Evolutionary conservation across 257 asterid genomes (phyloP), one percentile per base, ranked within the genome.

Genomic region (Fraxinus americana): DNA sequence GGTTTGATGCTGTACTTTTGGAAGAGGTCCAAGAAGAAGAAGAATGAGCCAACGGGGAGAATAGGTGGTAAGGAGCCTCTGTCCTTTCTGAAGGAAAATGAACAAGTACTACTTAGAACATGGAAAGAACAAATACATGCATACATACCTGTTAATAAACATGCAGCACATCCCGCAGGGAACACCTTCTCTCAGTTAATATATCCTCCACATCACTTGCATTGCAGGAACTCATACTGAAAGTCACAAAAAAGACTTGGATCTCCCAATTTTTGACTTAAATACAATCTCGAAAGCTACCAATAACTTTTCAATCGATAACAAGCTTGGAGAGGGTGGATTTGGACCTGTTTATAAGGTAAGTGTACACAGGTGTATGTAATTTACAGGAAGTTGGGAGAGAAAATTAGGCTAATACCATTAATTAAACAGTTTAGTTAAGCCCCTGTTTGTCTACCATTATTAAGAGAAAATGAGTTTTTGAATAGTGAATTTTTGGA

Each of bases 321-420:
- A 59, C 67, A 59, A 59, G 67, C 45, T 84, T 27, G 85, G 87
- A 29, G 83, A 84, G 67, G 74, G 87, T 80, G 43, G 87, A 84
- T 21, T 84, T 43, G 85, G 87, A 32, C 83, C 85, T 41, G 85
- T 81, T 41, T 81, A 81, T 70, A 81, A 84, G 82, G 82, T 79
- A 72, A 59, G 29, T 5, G 29, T 21, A n/a, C 30, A 8, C 30
- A 21, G 30, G 13, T 19, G 27, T 19, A 23, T 4, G 4, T 21
- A 19, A 7, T 59, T 59, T 19, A 21, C 67, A n/a, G 11, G 67
- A 59, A 21, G 30, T 59, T 2, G 30, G 21, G 67, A 59, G 65
- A 54, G 67, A 7, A 57, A n/a, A 59, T 21, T 59, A 6, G 13
- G 27, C 29, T 2, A 7, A 59, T 14, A 59, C 67, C 12, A 0